A percentile compares a stretch with the other conserved stretches of the same genome.
Evolutionary conservation across 495 filamentous ascomycete genomes (phyloP).

Genomic region (Aspergillus olivimuriae): DNA sequence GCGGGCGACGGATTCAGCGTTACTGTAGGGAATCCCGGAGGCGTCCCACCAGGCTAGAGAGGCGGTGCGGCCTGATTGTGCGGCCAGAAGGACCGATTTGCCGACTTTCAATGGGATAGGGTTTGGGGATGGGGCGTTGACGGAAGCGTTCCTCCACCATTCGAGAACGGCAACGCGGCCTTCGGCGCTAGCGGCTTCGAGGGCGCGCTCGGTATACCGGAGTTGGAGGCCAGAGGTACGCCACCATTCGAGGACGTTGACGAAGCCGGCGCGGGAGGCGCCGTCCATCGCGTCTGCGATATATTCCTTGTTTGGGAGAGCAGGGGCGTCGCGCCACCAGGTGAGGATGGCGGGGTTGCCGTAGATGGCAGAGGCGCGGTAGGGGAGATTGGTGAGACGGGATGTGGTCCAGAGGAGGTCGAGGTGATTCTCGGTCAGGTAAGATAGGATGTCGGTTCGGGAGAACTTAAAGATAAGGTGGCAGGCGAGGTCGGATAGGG

Average conservation of each 20-base stretch:
- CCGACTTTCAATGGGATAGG: constrained; percentile 65
- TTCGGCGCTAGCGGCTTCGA: constrained; percentile 78
- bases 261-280: constrained; percentile 74
- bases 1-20: constrained; percentile 71
- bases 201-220: constrained; percentile 75
- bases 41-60: constrained; percentile 79
- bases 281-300: constrained; percentile 76
- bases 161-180: constrained; percentile 78
- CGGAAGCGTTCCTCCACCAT: constrained; percentile 75
- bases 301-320: constrained; percentile 73
- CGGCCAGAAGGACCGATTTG: constrained; percentile 71
- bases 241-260: constrained; percentile 91
- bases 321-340: constrained; percentile 78
- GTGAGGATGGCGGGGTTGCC: constrained; percentile 78
- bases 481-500: constrained; percentile 71
- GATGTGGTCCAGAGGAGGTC: constrained; percentile 79
- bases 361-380: constrained; percentile 78
- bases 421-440: constrained; percentile 69
- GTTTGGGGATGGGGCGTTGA: constrained; percentile 17
- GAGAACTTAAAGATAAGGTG: constrained; percentile 89
- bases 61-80: constrained; percentile 65
- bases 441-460: constrained; percentile 67
- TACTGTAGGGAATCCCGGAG: constrained; percentile 64
- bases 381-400: constrained; percentile 73
- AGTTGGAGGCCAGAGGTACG: constrained; percentile 69